phyloP scores from a whole-genome alignment of 2,329 filamentous ascomycete species.

The Pseudogymnoascus sp. region DNA sequence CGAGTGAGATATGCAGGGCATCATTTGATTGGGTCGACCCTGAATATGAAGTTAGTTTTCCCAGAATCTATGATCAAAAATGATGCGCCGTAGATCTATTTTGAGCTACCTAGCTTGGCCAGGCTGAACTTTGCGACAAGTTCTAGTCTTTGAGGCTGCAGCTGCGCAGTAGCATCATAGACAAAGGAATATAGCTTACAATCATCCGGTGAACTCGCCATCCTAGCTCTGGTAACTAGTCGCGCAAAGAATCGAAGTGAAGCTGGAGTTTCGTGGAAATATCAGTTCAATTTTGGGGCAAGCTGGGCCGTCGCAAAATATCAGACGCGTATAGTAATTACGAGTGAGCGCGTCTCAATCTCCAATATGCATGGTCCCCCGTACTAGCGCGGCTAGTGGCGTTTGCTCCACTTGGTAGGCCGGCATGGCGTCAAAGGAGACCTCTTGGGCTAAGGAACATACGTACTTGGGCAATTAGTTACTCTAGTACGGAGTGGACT shows the following conservation, averaged over 20 bases:
- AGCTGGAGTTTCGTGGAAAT: background rate
- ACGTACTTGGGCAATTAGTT: background rate
- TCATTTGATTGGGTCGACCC: conserved; percentile 2
- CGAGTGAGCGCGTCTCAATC: conserved; percentile 2
- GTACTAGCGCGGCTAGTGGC: conserved; percentile 4
- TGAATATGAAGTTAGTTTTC: background rate
- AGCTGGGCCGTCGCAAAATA: background rate
- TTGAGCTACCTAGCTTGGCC: background rate
- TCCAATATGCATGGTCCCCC: conserved; percentile 2
- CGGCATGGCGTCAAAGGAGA: conserved; percentile 1
- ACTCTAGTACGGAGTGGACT: background rate
- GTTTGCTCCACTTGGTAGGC: background rate
- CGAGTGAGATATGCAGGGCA: conserved; percentile 44
- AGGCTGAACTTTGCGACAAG: background rate
- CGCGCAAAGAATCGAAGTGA: background rate
- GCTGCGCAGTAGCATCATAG: background rate
- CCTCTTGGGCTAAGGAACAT: background rate
- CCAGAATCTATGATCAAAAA: background rate
- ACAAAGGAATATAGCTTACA: background rate
- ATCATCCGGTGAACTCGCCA: background rate
- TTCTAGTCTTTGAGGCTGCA: background rate
- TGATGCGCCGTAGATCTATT: background rate
- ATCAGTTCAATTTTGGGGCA: background rate
- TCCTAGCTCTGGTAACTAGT: background rate
- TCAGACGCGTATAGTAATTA: background rate